Evolutionary conservation across 805 yeast genomes (phyloP), one percentile per base, ranked within the genome.

Genomic region (Starmerella bacillaris): DNA sequence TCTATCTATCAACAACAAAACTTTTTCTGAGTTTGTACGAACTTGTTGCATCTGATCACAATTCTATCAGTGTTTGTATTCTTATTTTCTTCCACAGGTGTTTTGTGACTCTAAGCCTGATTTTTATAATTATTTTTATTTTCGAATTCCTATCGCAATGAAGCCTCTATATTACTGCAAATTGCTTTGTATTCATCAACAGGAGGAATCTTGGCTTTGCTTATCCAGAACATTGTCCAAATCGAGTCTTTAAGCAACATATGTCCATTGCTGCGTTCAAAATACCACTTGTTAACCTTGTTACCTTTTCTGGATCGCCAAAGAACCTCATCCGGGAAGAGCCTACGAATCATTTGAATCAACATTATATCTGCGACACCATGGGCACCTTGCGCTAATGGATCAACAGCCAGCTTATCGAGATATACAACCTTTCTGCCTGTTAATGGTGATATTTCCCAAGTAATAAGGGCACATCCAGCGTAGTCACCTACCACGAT

Each of bases 241-340:
- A 48, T 45, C 6, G 55, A 39, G 30, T 58, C 58, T 2, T 60
- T 56, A 14, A 74, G 50, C 34, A 65, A 62, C 20, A 72, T 50
- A 19, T 75, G 73, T 1, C 93, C 93, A 14, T 64, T 59, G 27
- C 93, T 75, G 42, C 98, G 63, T 50, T 89, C 95, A 55, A 86
- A 89, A 52, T 86, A 86, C 98, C 98, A 89, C 51, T 83, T 83
- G 59, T 89, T 89, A 5, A 89, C 94, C 0, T 94, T 94, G 54
- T 89, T 89, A 37, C 59, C 68, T 38, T 67, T 67, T 31, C 93
- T 61, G 1, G 96, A 86, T 48, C 98, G 68, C 98, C 98, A 89
- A 2, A 89, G 58, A 9, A 83, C 54, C 51, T 82, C 89, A 12
- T 65, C 57, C 0, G 80, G 78, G 50, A 74, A 84, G 24, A 71